A percentile compares a stretch with the other conserved stretches of the same genome.
These are phyloP conservation scores for Yarrowia divulgata DNA, from an alignment of 805 yeast genomes.

Conservation along the genomic window DNA sequence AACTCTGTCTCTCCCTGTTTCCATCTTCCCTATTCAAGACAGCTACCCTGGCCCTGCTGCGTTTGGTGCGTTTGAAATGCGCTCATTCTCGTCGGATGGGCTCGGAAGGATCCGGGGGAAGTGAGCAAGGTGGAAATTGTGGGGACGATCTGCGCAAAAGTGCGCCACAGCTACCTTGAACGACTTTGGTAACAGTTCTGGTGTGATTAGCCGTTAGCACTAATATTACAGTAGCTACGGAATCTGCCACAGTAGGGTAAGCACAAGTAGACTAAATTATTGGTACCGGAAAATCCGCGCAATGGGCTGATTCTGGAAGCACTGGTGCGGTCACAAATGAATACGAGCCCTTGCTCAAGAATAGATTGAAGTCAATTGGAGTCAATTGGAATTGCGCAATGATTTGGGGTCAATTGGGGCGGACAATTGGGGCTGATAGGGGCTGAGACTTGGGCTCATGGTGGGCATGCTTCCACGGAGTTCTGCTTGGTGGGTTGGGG, in stretches of 20 bases:
- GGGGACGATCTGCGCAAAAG: not conserved
- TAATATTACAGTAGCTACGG: not conserved
- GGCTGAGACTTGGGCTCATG: too few relatives aligned
- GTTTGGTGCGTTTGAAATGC: constrained; percentile 1
- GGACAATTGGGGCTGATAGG: too few relatives aligned
- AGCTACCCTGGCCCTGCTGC: constrained; percentile 30
- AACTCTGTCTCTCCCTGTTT: too few relatives aligned
- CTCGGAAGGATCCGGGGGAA: constrained; percentile 1
- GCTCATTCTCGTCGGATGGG: constrained; percentile 25
- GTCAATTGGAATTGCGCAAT: too few relatives aligned
- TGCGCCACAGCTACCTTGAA: too few relatives aligned
- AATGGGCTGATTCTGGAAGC: not conserved
- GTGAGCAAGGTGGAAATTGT: not conserved
- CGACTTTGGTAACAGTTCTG: not conserved
- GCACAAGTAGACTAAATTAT: too few relatives aligned
- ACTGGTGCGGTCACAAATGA: not conserved
- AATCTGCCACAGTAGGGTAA: too few relatives aligned
- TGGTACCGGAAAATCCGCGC: not conserved
- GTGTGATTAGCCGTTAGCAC: not conserved
- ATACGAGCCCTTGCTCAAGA: too few relatives aligned
- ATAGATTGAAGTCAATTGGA: too few relatives aligned
- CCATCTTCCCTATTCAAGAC: not conserved
- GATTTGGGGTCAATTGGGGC: too few relatives aligned
- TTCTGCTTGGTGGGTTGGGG: too few relatives aligned
- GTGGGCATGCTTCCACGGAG: too few relatives aligned